phyloP scores from a whole-genome alignment of 305 asterid genomes.

The Fraxinus floribunda region DNA sequence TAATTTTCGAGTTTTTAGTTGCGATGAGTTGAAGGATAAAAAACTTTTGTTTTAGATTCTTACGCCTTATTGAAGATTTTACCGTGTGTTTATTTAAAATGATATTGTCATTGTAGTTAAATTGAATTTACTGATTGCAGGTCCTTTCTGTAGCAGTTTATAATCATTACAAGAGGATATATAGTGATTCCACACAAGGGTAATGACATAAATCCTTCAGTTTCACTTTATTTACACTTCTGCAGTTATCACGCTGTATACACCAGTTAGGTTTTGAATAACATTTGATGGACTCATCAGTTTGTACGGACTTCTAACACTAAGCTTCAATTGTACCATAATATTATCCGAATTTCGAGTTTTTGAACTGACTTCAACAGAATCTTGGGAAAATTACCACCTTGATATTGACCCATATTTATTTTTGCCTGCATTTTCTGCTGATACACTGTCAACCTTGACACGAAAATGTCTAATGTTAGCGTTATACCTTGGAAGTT shows the following conservation, averaged over 20 bases:
- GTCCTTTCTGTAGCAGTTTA: conserved; percentile 95
- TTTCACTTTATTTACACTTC: conserved; percentile 5
- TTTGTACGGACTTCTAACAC: conserved; percentile 22
- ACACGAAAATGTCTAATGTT: conserved; percentile 30
- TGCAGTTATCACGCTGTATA: conserved; percentile 11
- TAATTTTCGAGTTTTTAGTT: not conserved
- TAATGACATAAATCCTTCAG: conserved; percentile 46
- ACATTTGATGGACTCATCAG: not conserved
- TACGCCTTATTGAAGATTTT: conserved; percentile 2
- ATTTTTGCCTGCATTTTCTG: not conserved
- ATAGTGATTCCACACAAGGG: conserved; percentile 63
- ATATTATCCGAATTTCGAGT: not conserved
- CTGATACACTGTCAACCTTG: conserved; percentile 13
- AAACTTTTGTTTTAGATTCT: conserved; percentile 2
- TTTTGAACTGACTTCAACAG: not conserved
- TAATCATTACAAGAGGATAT: conserved; percentile 92
- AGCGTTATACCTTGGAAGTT: conserved; percentile 45
- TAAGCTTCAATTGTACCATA: not conserved
- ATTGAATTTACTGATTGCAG: conserved; percentile 36
- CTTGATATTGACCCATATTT: not conserved
- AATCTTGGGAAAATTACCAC: not conserved
- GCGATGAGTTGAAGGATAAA: not conserved
- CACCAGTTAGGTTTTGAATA: conserved; percentile 1
- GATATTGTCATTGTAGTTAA: not conserved
- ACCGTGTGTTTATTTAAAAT: conserved; percentile 4